phyloP scores from a whole-genome alignment of 2,329 filamentous ascomycete species.

The Leptographium wingfieldii region DNA sequence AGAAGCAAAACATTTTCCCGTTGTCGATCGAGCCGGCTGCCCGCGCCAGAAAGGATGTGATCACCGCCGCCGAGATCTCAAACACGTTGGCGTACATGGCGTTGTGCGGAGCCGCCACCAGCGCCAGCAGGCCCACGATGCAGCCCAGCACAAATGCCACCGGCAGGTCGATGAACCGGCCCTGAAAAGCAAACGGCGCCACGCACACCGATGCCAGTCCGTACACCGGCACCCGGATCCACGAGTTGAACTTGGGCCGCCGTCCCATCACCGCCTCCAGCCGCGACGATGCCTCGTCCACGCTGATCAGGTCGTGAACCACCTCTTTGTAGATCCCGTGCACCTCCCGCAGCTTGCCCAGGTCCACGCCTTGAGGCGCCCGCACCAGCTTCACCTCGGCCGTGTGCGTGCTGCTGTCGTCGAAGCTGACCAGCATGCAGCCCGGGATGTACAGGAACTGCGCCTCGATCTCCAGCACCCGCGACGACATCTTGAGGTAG shows the following conservation, averaged over 20 bases:
- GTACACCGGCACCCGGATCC: slow-evolving; percentile 52
- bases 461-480: slow-evolving; percentile 78
- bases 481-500: slow-evolving; percentile 80
- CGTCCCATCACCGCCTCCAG: slow-evolving; percentile 42
- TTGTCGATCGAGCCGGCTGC: slow-evolving; percentile 52
- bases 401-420: slow-evolving; percentile 59
- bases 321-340: slow-evolving; percentile 73
- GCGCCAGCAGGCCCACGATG: slow-evolving; percentile 60
- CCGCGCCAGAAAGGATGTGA: slow-evolving; percentile 58
- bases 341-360: slow-evolving; percentile 61
- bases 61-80: slow-evolving; percentile 37
- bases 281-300: slow-evolving; percentile 53
- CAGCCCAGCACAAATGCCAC: slow-evolving; percentile 65
- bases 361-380: slow-evolving; percentile 54
- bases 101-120: slow-evolving; percentile 58
- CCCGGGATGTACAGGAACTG: slow-evolving; percentile 85
- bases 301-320: slow-evolving; percentile 62
- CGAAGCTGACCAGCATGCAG: slow-evolving; percentile 91
- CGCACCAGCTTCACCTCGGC: slow-evolving; percentile 69
- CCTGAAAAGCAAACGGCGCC: slow-evolving; percentile 68
- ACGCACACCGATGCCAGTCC: slow-evolving; percentile 65
- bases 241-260: slow-evolving; percentile 34
- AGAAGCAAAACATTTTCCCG: slow-evolving; percentile 55
- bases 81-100: slow-evolving; percentile 45
- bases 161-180: slow-evolving; percentile 64